These are phyloP conservation scores for Fusarium praegraminearum DNA, from an alignment of 2,329 filamentous ascomycete genomes.

Conservation along the genomic window DNA sequence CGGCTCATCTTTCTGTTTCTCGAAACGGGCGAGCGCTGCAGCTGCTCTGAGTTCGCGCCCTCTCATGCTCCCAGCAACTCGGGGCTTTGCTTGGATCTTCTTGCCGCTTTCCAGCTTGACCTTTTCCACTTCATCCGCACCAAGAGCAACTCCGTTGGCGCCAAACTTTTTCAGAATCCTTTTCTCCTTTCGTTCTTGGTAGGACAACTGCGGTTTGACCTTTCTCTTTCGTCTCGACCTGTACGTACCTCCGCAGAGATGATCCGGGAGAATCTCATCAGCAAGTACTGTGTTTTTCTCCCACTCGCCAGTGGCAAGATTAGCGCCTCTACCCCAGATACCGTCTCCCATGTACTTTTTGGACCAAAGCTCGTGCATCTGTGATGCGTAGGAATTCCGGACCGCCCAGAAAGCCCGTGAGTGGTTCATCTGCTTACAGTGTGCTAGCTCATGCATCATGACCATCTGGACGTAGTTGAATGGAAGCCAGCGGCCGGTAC, in stretches of 20 bases:
- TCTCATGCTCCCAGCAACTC: conserved; percentile 79
- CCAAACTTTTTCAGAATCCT: conserved; percentile 83
- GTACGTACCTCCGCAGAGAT: conserved; percentile 86
- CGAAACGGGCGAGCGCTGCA: conserved; percentile 80
- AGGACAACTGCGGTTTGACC: conserved; percentile 66
- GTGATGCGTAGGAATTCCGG: conserved; percentile 76
- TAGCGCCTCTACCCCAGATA: conserved; percentile 80
- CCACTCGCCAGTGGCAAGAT: conserved; percentile 71
- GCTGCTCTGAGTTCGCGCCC: conserved; percentile 81
- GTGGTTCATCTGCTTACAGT: conserved; percentile 94
- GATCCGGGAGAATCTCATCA: conserved; percentile 72
- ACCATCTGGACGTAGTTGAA: conserved; percentile 91
- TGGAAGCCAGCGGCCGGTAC: conserved; percentile 77
- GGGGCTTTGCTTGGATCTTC: conserved; percentile 72
- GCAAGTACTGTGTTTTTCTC: conserved; percentile 64
- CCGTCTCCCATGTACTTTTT: conserved; percentile 83
- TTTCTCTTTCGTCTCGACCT: conserved; percentile 69
- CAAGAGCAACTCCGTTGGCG: conserved; percentile 73
- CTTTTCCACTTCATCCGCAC: conserved; percentile 75
- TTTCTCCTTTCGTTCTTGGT: conserved; percentile 78
- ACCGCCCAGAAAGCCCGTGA: conserved; percentile 84
- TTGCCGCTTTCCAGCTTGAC: conserved; percentile 75
- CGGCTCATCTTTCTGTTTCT: conserved; percentile 64
- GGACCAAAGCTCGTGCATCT: conserved; percentile 78
- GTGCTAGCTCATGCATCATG: conserved; percentile 93